Percentiles rank a stretch among this genome's conserved stretches.
Evolutionary conservation across 192 early-diverging fungal genomes (phyloP).

Genomic region (Geranomyces michiganensis): DNA sequence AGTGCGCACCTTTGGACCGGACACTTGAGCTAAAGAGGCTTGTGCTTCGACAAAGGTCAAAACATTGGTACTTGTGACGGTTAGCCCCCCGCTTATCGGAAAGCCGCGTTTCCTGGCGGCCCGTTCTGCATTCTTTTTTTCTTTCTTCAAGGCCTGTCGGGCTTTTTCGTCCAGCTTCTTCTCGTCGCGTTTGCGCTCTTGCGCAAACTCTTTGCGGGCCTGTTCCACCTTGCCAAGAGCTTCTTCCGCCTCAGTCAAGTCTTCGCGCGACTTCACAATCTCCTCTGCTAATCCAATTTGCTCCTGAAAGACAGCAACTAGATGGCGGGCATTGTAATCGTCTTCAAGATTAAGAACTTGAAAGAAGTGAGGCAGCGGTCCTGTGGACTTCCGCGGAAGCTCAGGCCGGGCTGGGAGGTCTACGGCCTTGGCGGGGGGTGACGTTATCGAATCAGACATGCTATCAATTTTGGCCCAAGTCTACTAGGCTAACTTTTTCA

Average conservation of each 20-base stretch:
- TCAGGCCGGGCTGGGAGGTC: background rate
- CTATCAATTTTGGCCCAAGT: no score
- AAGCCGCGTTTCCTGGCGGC: constrained; percentile 33
- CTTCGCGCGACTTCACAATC: constrained; percentile 27
- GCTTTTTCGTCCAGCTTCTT: constrained; percentile 32
- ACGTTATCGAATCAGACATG: no score
- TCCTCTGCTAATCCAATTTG: constrained; percentile 34
- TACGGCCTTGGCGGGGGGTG: no score
- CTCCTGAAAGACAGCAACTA: constrained; percentile 31
- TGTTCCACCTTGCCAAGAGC: constrained; percentile 34
- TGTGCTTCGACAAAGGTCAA: constrained; percentile 33
- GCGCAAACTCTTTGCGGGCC: constrained; percentile 30
- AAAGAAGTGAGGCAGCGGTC: constrained; percentile 32
- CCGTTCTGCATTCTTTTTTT: constrained; percentile 32
- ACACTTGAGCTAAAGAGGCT: constrained; percentile 27
- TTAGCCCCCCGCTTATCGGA: constrained; percentile 18
- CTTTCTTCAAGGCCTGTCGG: constrained; percentile 30
- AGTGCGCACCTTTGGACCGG: constrained; percentile 23
- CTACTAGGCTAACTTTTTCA: no score
- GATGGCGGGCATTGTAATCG: constrained; percentile 18
- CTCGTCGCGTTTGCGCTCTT: constrained; percentile 30
- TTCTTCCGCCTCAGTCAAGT: constrained; percentile 28
- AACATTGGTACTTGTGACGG: constrained; percentile 34
- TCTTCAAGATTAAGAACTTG: constrained; percentile 32
- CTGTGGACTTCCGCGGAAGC: constrained; percentile 5